These are phyloP conservation scores for Paracoccidioides brasiliensis DNA, from an alignment of 2,329 filamentous ascomycete genomes.

Conservation along the genomic window DNA sequence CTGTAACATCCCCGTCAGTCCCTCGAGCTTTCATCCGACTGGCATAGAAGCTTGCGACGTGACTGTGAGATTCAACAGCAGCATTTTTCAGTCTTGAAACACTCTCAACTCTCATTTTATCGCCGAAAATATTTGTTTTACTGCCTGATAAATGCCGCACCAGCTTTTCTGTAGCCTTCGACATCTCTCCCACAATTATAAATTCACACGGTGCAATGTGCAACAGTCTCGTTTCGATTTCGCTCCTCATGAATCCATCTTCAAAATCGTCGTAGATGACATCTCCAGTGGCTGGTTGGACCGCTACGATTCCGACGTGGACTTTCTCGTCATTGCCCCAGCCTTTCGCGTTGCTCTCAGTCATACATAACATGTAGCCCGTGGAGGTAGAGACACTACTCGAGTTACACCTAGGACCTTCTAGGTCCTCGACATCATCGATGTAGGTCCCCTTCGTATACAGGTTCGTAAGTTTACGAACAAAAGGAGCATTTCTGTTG, in stretches of 20 bases:
- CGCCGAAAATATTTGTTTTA: constrained; percentile 83
- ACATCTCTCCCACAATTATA: constrained; percentile 79
- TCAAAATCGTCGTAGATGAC: constrained; percentile 94
- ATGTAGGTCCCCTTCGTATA: constrained; percentile 98
- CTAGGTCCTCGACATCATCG: constrained; percentile 76
- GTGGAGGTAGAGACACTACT: constrained; percentile 49
- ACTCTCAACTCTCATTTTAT: constrained; percentile 74
- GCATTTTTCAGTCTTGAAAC: constrained; percentile 65
- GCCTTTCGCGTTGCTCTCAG: constrained; percentile 66
- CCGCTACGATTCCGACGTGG: constrained; percentile 78
- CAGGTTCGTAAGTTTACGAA: constrained; percentile 83
- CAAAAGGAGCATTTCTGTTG: constrained; percentile 84
- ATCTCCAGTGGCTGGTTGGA: constrained; percentile 90
- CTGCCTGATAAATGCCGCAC: constrained; percentile 79
- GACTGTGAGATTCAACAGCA: constrained; percentile 71
- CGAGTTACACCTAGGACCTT: constrained; percentile 51
- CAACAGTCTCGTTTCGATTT: constrained; percentile 86
- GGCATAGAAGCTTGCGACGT: constrained; percentile 87
- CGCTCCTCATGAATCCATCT: constrained; percentile 92
- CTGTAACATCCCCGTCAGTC: constrained; percentile 40
- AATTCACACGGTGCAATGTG: constrained; percentile 96
- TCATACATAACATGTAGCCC: constrained; percentile 88
- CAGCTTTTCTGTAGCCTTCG: constrained; percentile 83
- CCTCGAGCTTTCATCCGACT: constrained; percentile 58
- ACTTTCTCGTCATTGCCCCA: constrained; percentile 87